Conservation (phyloP, 2,329 filamentous ascomycete genomes). For the Penicillium fuscoglaucum region DNA sequence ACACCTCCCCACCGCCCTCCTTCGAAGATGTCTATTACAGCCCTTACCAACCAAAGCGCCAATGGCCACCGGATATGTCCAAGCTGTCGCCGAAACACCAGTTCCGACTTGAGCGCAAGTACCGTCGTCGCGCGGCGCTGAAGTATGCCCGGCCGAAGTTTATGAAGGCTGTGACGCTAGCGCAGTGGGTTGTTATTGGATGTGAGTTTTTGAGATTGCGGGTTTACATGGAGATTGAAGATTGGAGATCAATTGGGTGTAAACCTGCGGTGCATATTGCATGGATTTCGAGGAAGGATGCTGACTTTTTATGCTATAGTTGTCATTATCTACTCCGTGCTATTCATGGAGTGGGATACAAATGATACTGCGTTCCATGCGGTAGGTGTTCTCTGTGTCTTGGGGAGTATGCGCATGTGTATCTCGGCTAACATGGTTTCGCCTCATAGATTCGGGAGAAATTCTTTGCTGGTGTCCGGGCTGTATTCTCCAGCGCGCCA, state of each 20-base stretch:
- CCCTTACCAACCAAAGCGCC: constrained; percentile 60
- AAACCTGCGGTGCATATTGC: background rate
- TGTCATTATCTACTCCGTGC: constrained; percentile 44
- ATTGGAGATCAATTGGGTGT: background rate
- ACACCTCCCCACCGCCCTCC: constrained; percentile 5
- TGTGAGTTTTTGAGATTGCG: constrained; percentile 42
- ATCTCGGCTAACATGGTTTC: constrained; percentile 1
- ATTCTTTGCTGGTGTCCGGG: constrained; percentile 35
- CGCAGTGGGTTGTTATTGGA: constrained; percentile 56
- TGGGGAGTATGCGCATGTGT: background rate
- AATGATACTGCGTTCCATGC: constrained; percentile 43
- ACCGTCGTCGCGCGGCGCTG: constrained; percentile 60
- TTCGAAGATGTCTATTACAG: constrained; percentile 49
- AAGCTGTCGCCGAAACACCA: constrained; percentile 65
- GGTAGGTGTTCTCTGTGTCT: constrained; percentile 29
- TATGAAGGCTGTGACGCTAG: constrained; percentile 58
- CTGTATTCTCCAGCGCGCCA: constrained; percentile 36
- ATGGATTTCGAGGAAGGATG: background rate
- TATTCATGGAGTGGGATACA: constrained; percentile 50
- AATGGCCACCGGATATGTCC: constrained; percentile 65
- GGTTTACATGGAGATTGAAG: background rate
- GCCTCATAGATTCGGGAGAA: constrained; percentile 34
- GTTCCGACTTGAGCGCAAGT: constrained; percentile 67
- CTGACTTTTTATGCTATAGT: constrained; percentile 32
- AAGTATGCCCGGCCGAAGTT: constrained; percentile 62